A percentile compares a stretch with the other conserved stretches of the same genome.
These are phyloP conservation scores for Trichoderma sp. DNA, from an alignment of 2,329 filamentous ascomycete genomes.

Conservation along the genomic window DNA sequence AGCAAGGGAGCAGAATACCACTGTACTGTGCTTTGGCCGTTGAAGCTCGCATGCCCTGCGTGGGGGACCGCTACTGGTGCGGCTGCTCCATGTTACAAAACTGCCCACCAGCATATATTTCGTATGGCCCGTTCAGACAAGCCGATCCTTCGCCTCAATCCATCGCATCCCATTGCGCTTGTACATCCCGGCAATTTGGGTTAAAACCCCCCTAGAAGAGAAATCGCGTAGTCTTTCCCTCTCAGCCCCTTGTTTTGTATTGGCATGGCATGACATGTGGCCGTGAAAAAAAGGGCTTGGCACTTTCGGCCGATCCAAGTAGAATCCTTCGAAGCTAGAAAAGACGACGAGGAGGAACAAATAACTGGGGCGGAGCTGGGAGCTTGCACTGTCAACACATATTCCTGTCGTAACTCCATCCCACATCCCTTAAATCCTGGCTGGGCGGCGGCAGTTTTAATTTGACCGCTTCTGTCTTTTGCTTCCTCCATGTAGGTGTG, in stretches of 20 bases:
- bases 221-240: neutral
- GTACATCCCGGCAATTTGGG: neutral
- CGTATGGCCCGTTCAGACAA: neutral
- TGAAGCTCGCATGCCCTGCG: too few species aligned
- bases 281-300: neutral
- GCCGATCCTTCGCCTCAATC: neutral
- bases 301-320: neutral
- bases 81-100: neutral
- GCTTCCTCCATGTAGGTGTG: neutral
- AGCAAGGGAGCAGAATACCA: neutral
- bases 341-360: neutral
- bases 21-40: too few species aligned
- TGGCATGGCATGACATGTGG: neutral
- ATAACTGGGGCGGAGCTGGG: neutral
- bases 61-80: neutral
- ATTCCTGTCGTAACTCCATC: neutral
- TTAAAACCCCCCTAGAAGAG: neutral
- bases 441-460: neutral
- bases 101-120: neutral
- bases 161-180: neutral
- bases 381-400: neutral
- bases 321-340: neutral
- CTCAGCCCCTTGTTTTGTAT: neutral
- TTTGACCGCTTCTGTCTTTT: neutral
- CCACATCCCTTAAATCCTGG: neutral